Conservation (phyloP, 2,329 filamentous ascomycete species). For the Stagonosporopsis vannaccii region DNA sequence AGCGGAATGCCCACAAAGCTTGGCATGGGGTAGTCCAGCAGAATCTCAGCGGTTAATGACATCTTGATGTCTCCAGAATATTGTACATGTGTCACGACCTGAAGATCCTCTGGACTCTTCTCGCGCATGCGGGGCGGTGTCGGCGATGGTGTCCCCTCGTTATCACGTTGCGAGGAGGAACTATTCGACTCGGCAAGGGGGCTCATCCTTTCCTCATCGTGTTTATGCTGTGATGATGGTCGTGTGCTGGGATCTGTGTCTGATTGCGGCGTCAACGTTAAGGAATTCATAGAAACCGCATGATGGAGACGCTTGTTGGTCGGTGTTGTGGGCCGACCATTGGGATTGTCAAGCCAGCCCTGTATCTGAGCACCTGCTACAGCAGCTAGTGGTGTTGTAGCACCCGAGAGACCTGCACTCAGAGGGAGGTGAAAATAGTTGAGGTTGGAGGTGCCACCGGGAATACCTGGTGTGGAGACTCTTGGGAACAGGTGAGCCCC, state of each 20-base stretch:
- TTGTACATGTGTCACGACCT: conserved; percentile 88
- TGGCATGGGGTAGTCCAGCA: conserved; percentile 97
- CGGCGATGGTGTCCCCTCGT: conserved; percentile 39
- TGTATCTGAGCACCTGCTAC: conserved; percentile 75
- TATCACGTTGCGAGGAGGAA: conserved; percentile 38
- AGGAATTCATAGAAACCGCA: conserved; percentile 54
- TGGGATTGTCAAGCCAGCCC: conserved; percentile 55
- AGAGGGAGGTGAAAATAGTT: conserved; percentile 85
- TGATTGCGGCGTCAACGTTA: conserved; percentile 56
- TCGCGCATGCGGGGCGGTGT: conserved; percentile 68
- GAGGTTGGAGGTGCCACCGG: conserved; percentile 77
- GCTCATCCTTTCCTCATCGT: conserved; percentile 37
- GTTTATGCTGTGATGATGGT: conserved; percentile 54
- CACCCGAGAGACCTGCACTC: conserved; percentile 73
- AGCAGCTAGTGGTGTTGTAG: conserved; percentile 79
- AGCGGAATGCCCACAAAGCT: conserved; percentile 96
- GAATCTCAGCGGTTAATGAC: conserved; percentile 90
- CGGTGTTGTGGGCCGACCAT: conserved; percentile 44
- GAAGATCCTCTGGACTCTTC: conserved; percentile 82
- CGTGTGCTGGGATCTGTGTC: conserved; percentile 54
- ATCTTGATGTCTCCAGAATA: conserved; percentile 89
- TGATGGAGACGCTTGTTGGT: conserved; percentile 47
- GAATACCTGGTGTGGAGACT: conserved; percentile 64
- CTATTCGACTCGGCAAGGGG: conserved; percentile 39
- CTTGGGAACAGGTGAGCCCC: conserved; percentile 41